A percentile compares a stretch with the other conserved stretches of the same genome.
These are phyloP conservation scores for Gastrolobium bilobum DNA, from an alignment of 306 rosid species.

Conservation along the genomic window DNA sequence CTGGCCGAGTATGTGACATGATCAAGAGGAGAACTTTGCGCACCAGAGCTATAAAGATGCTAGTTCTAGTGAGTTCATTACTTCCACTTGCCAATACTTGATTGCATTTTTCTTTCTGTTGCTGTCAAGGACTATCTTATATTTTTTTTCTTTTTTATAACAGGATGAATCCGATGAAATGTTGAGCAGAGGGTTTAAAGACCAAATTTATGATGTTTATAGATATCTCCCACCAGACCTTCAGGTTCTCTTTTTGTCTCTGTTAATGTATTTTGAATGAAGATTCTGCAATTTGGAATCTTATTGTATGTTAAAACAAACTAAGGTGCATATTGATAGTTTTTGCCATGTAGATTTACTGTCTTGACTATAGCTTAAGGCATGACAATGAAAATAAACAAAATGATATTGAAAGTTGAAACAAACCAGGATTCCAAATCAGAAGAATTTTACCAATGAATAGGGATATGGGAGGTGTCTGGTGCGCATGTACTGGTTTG, in stretches of 20 bases:
- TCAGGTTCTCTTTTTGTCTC: slow-evolving; percentile 70
- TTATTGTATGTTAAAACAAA: neutral
- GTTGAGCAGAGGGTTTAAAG: slow-evolving; percentile 99
- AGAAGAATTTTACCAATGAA: neutral
- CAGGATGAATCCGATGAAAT: slow-evolving; percentile 99
- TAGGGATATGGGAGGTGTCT: neutral
- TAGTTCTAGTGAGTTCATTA: slow-evolving; percentile 74
- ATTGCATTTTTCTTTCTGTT: neutral
- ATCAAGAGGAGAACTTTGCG: slow-evolving; percentile 96
- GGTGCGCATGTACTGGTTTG: neutral
- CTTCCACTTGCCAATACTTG: slow-evolving; percentile 1
- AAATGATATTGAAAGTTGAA: neutral
- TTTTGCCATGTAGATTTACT: slow-evolving; percentile 3
- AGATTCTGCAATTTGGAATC: slow-evolving; percentile 14
- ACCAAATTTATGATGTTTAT: slow-evolving; percentile 96
- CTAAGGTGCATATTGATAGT: neutral
- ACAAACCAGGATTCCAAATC: neutral
- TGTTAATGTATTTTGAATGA: neutral
- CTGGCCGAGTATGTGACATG: slow-evolving; percentile 99
- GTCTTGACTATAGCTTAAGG: neutral
- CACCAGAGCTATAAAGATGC: slow-evolving; percentile 87
- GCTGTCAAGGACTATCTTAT: slow-evolving; percentile 3
- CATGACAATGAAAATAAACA: neutral
- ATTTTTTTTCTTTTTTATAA: neutral
- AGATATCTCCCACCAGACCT: slow-evolving; percentile 99